phyloP scores from a whole-genome alignment of 2,329 filamentous ascomycete species.

The Fonsecaea erecta region DNA sequence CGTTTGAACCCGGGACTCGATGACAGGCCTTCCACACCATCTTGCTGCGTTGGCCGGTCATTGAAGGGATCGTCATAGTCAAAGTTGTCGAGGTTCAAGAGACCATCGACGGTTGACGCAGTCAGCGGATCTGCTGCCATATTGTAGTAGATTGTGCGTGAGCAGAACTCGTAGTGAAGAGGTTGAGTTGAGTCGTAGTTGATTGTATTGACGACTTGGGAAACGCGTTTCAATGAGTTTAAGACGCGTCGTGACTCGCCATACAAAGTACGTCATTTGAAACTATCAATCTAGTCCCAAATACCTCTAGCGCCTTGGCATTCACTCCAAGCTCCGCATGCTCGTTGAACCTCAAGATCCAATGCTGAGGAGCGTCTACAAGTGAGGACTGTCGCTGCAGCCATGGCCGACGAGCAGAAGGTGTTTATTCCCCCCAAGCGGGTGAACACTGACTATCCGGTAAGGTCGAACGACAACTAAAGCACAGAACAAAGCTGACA shows the following conservation, averaged over 20 bases:
- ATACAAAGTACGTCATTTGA: constrained; percentile 27
- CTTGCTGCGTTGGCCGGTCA: constrained; percentile 32
- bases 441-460: constrained; percentile 82
- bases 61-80: constrained; percentile 49
- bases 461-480: constrained; percentile 56
- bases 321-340: constrained; percentile 27
- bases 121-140: constrained; percentile 37
- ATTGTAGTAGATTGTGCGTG: not conserved
- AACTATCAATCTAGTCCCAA: constrained; percentile 15
- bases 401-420: constrained; percentile 41
- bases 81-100: constrained; percentile 72
- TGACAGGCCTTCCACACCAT: constrained; percentile 36
- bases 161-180: not conserved
- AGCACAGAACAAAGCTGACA: constrained; percentile 30
- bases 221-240: not conserved
- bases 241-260: constrained; percentile 3
- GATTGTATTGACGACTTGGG: not conserved
- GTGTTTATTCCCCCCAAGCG: constrained; percentile 74
- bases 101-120: constrained; percentile 63
- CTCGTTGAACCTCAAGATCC: constrained; percentile 22
- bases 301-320: constrained; percentile 22
- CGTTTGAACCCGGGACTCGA: constrained; percentile 42
- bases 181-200: not conserved
- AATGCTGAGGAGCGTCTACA: constrained; percentile 11
- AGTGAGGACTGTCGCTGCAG: constrained; percentile 15